Conservation (phyloP, 2,329 filamentous ascomycete species). For the Aspergillus sclerotialis region DNA sequence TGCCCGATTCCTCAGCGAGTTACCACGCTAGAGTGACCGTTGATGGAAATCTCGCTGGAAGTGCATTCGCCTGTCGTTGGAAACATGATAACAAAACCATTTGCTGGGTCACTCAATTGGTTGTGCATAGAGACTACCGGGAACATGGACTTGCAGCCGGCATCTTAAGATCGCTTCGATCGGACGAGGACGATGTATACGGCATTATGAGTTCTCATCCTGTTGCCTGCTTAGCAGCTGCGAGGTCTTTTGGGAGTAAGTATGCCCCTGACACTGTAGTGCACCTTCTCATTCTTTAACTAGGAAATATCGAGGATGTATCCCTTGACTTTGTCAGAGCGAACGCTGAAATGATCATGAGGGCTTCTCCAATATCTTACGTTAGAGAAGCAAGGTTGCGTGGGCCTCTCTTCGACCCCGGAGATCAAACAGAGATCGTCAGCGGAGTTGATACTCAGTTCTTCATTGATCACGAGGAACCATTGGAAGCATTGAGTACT, state of each 20-base stretch:
- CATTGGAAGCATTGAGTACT: not conserved
- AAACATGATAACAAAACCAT: not conserved
- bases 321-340: not conserved
- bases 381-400: not conserved
- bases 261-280: no score
- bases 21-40: not conserved
- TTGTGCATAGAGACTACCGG: not conserved
- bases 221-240: not conserved
- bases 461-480: slow-evolving; percentile 1
- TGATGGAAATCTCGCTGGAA: not conserved
- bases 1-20: not conserved
- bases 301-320: not conserved
- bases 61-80: not conserved
- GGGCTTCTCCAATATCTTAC: not conserved
- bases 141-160: not conserved
- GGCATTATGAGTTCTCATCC: slow-evolving; percentile 1
- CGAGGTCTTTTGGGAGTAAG: not conserved
- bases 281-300: no score
- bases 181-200: not conserved
- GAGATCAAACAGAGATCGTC: not conserved
- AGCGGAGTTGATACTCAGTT: not conserved
- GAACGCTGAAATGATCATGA: not conserved
- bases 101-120: not conserved
- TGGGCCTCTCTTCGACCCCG: not conserved
- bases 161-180: not conserved